Evolutionary conservation across 2,329 filamentous ascomycete species (phyloP).

Genomic region (Colletotrichum cordylinicola): DNA sequence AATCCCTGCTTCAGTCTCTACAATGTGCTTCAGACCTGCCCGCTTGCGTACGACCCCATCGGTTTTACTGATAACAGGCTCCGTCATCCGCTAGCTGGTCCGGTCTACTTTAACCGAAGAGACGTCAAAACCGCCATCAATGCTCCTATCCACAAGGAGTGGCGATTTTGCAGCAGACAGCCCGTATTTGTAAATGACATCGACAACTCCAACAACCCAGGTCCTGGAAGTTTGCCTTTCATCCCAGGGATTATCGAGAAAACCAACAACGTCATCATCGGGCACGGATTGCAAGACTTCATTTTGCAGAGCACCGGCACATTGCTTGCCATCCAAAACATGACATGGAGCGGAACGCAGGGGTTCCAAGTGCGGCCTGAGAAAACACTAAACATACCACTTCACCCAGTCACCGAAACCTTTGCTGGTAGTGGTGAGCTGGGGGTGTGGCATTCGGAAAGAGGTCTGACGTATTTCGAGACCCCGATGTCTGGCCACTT

Average conservation of each 20-base stretch:
- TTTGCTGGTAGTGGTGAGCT: slow-evolving; percentile 67
- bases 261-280: slow-evolving; percentile 76
- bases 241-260: slow-evolving; percentile 76
- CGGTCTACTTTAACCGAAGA: slow-evolving; percentile 72
- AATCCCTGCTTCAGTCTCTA: slow-evolving; percentile 87
- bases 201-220: slow-evolving; percentile 27
- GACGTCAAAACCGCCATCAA: slow-evolving; percentile 75
- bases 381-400: slow-evolving; percentile 71
- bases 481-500: slow-evolving; percentile 72
- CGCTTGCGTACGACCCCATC: slow-evolving; percentile 71
- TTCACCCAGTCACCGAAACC: slow-evolving; percentile 42
- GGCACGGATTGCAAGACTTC: slow-evolving; percentile 73
- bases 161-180: slow-evolving; percentile 48
- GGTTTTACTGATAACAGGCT: slow-evolving; percentile 67
- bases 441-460: slow-evolving; percentile 74
- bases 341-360: slow-evolving; percentile 76
- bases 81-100: slow-evolving; percentile 68
- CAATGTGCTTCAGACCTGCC: slow-evolving; percentile 75
- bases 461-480: slow-evolving; percentile 74
- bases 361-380: slow-evolving; percentile 69
- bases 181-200: slow-evolving; percentile 48
- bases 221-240: slow-evolving; percentile 33
- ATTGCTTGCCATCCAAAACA: slow-evolving; percentile 77
- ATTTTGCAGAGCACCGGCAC: slow-evolving; percentile 73
- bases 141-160: slow-evolving; percentile 50